Conservation (phyloP, 2,329 filamentous ascomycete species). For the Eurotiales sp. region DNA sequence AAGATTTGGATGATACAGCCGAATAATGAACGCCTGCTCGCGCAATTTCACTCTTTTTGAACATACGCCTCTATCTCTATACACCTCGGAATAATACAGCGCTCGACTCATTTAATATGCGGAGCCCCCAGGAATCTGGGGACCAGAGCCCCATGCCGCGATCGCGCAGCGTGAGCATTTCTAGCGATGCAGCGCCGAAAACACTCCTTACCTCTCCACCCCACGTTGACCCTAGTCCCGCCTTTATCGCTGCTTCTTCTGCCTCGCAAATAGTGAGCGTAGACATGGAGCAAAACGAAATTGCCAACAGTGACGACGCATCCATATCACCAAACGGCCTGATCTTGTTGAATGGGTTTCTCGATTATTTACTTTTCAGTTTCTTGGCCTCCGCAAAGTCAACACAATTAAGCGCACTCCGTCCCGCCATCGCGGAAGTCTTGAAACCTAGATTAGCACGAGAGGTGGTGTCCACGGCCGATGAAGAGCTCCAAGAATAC, state of each 20-base stretch:
- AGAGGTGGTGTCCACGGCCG: slow-evolving; percentile 75
- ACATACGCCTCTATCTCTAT: not conserved
- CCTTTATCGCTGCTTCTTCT: slow-evolving; percentile 82
- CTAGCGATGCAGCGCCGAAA: slow-evolving; percentile 33
- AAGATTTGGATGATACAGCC: not conserved
- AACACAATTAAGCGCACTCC: slow-evolving; percentile 68
- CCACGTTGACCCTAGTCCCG: slow-evolving; percentile 69
- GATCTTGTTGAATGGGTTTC: slow-evolving; percentile 79
- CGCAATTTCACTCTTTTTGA: not conserved
- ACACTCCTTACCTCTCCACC: slow-evolving; percentile 59
- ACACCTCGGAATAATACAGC: not conserved
- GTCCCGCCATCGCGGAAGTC: slow-evolving; percentile 79
- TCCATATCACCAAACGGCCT: slow-evolving; percentile 69
- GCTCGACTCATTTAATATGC: slow-evolving; percentile 3
- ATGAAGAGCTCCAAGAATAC: slow-evolving; percentile 84
- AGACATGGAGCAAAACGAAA: slow-evolving; percentile 72
- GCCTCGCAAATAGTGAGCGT: slow-evolving; percentile 90
- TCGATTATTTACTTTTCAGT: slow-evolving; percentile 90
- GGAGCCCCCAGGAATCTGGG: slow-evolving; percentile 2
- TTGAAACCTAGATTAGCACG: slow-evolving; percentile 85
- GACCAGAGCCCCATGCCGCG: slow-evolving; percentile 25
- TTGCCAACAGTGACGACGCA: slow-evolving; percentile 62
- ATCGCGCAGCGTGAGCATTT: slow-evolving; percentile 39
- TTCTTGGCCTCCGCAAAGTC: slow-evolving; percentile 78
- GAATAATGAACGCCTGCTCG: slow-evolving; percentile 1